Conservation (phyloP, 495 filamentous ascomycete species). For the Penicillium salamii region DNA sequence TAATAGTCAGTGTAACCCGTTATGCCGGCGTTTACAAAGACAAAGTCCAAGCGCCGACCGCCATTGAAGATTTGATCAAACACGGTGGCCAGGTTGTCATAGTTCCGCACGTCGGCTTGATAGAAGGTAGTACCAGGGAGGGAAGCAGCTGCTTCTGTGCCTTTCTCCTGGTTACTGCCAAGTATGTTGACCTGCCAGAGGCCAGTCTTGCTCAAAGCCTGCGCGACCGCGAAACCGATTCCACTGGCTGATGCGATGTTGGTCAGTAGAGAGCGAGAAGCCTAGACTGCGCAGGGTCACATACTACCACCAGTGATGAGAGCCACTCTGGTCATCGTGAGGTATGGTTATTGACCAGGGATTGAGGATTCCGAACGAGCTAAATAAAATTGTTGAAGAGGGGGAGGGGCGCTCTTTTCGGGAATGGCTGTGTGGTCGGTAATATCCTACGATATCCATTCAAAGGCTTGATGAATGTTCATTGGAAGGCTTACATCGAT, state of each 20-base stretch:
- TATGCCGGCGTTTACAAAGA: conserved; percentile 25
- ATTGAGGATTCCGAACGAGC: not conserved
- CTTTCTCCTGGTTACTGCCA: conserved; percentile 13
- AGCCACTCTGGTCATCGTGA: conserved; percentile 7
- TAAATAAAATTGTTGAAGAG: not conserved
- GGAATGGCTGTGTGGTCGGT: not conserved
- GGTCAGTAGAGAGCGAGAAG: not conserved
- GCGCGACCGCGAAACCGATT: conserved; percentile 21
- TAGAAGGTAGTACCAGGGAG: conserved; percentile 9
- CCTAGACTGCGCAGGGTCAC: not conserved
- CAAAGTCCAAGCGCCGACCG: conserved; percentile 17
- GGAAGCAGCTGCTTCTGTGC: conserved; percentile 1
- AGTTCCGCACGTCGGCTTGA: conserved; percentile 15
- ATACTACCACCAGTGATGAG: conserved; percentile 17
- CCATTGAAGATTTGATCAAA: conserved; percentile 12
- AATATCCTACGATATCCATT: not conserved
- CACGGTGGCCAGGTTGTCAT: conserved; percentile 5
- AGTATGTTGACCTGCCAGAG: conserved; percentile 22
- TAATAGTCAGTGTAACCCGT: conserved; percentile 8
- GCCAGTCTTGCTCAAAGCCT: conserved; percentile 4
- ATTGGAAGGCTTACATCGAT: not conserved
- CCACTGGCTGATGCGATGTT: conserved; percentile 15
- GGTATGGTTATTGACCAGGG: not conserved
- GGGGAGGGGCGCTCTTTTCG: not conserved
- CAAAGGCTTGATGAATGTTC: not conserved